phyloP scores from a whole-genome alignment of 129 eudicot genomes.

The Centaurea solstitialis region DNA sequence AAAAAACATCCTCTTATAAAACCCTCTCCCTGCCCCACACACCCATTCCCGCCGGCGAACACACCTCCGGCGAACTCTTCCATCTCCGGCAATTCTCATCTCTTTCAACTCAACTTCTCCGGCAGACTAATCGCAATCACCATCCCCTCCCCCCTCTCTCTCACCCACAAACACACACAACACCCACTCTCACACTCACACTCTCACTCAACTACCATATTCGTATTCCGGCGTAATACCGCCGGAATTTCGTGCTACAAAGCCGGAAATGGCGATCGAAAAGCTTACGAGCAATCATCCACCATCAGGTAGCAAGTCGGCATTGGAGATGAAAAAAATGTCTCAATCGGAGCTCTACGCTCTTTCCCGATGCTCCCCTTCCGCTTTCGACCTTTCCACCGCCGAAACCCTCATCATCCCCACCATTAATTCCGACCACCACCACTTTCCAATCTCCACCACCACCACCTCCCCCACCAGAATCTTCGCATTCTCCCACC shows the following conservation, averaged over 20 bases:
- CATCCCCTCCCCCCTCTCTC: neutral
- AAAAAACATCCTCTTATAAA: slow-evolving; percentile 20
- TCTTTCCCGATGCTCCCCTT: slow-evolving; percentile 2
- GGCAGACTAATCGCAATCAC: neutral
- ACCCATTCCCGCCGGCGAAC: slow-evolving; percentile 1
- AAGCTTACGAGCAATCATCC: neutral
- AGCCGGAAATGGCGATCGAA: neutral
- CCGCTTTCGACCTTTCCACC: neutral
- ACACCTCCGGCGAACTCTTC: neutral
- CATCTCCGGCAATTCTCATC: neutral
- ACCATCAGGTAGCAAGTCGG: neutral
- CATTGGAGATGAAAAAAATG: slow-evolving; percentile 3
- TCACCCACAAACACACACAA: neutral
- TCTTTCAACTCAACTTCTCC: slow-evolving; percentile 6
- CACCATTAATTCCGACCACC: neutral
- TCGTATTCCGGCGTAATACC: neutral
- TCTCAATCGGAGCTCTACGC: slow-evolving; percentile 24
- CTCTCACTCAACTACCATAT: neutral
- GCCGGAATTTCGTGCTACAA: neutral
- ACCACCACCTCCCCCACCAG: neutral
- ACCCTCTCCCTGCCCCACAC: too few relatives aligned
- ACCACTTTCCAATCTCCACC: neutral
- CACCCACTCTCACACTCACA: neutral
- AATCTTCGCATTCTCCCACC: slow-evolving; percentile 15
- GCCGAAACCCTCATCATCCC: neutral